Evolutionary conservation across 495 filamentous ascomycete genomes (phyloP).

Genomic region (Aspergillus heteromorphus): DNA sequence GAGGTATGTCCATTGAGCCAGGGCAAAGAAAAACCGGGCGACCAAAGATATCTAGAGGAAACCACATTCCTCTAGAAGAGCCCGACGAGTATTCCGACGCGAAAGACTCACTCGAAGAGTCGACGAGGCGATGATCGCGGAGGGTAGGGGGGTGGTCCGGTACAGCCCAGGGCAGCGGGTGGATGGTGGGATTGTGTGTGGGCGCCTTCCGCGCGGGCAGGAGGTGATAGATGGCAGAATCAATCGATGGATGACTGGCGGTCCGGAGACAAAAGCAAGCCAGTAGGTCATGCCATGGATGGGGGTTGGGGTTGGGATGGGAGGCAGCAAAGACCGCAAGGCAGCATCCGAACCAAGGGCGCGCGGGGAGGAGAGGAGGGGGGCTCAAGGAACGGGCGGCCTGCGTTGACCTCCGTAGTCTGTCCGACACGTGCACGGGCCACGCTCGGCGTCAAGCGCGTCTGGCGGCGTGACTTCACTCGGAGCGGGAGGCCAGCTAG

Average conservation of each 20-base stretch:
- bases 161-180: background rate
- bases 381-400: constrained; percentile 1
- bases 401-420: background rate
- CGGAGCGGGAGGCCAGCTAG: constrained; percentile 11
- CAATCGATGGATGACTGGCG: constrained; percentile 8
- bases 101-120: background rate
- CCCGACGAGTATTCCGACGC: constrained; percentile 12
- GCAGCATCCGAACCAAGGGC: constrained; percentile 11
- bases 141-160: background rate
- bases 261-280: constrained; percentile 5
- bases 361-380: constrained; percentile 14
- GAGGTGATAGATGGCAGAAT: background rate
- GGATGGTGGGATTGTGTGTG: background rate
- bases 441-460: constrained; percentile 13
- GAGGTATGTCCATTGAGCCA: constrained; percentile 40
- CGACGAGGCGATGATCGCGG: background rate
- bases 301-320: too few relatives aligned
- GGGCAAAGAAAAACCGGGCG: constrained; percentile 23
- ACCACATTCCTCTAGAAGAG: constrained; percentile 39
- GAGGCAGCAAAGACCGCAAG: constrained; percentile 7
- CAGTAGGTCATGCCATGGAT: constrained; percentile 14
- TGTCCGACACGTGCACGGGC: constrained; percentile 10
- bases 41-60: constrained; percentile 29
- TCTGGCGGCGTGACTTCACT: constrained; percentile 13
- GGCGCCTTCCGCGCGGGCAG: background rate